Percentiles rank a stretch among this genome's conserved stretches.
phyloP scores from a whole-genome alignment of 2,329 filamentous ascomycete species.

The Paecilomyces variotii region DNA sequence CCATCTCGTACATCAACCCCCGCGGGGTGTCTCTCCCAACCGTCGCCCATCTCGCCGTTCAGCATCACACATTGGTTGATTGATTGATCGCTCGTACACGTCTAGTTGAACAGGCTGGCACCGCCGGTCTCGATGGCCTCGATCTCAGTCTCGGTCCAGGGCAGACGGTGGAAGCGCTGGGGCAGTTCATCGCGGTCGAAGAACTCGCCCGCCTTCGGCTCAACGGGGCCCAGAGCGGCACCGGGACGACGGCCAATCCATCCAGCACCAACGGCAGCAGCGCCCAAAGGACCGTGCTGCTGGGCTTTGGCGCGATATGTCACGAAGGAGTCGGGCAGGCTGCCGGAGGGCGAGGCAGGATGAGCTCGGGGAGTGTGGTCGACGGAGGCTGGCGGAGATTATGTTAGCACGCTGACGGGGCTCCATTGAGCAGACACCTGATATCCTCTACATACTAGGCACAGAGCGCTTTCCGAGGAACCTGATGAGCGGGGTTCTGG shows the following conservation, averaged over 20 bases:
- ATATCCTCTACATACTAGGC: constrained; percentile 29
- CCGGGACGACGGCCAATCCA: constrained; percentile 56
- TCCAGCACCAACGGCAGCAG: constrained; percentile 27
- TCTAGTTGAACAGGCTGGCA: constrained; percentile 55
- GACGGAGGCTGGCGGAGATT: constrained; percentile 27
- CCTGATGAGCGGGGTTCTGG: constrained; percentile 42
- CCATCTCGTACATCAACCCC: background rate
- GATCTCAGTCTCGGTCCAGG: constrained; percentile 75
- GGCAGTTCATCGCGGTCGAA: constrained; percentile 90
- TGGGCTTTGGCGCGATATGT: constrained; percentile 55
- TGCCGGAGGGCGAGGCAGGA: constrained; percentile 48
- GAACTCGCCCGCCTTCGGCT: constrained; percentile 63
- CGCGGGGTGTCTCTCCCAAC: background rate
- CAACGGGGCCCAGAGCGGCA: constrained; percentile 62
- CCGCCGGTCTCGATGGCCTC: constrained; percentile 93
- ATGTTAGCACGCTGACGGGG: background rate
- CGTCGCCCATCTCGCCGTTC: background rate
- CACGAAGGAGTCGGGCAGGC: constrained; percentile 55
- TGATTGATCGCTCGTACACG: background rate
- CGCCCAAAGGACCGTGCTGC: constrained; percentile 54
- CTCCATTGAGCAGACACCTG: background rate
- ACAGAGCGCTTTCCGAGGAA: constrained; percentile 41
- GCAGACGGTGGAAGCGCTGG: constrained; percentile 66
- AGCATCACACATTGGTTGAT: background rate
- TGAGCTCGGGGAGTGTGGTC: constrained; percentile 52